Base-by-base conservation (phyloP, 495 filamentous ascomycete species). In the Acidomyces sp. region DNA sequence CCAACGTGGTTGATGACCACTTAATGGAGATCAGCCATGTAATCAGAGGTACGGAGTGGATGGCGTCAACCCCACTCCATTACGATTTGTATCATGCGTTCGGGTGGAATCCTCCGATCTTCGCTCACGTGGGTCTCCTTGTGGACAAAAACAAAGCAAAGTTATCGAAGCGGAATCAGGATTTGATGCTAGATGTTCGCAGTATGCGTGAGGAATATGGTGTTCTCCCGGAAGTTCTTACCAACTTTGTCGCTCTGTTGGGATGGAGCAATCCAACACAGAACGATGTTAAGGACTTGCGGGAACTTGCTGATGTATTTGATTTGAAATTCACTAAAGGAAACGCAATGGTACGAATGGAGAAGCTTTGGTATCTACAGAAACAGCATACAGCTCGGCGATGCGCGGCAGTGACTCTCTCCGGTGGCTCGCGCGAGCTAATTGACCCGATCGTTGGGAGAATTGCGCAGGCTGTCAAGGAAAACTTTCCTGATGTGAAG, bases 1-100 rank as follows among this genome's bases (percentile, higher is more conserved):
- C 90, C 3, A 96, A 95, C 59, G 87, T 97, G 18, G 78, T 97
- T 16, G 90, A 97, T 57, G 90, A 97, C 57, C 83, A 92, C 55
- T 62, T 71, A 35, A 97, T 97, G 90, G 59, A 80, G 37, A 92
- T 97, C 54, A 96, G 85, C 3, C 87, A 95, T 61, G 92, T 97
- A 18, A 80, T 96, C 37, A 74, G 90, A 28, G 90, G 85, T 35
- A 72, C 77, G 6, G 85, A 97, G 73, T 97, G 90, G 90, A 81
- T 96, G 65, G 69, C 85, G 12, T 88, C 85, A 0, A 96, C 90
- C 0, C 87, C 85, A 2, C 79, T 87, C 53, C 90, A 97, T 60
- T 62, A 90, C 39, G 73, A 77, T 11, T 61, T 97, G 21, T 96
- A 97, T 60, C 62, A 80, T 36, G 85, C 85, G 6, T 93, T 97